phyloP scores from a whole-genome alignment of 2,329 filamentous ascomycete genomes.

The Arthrobotrys entomopaga region DNA sequence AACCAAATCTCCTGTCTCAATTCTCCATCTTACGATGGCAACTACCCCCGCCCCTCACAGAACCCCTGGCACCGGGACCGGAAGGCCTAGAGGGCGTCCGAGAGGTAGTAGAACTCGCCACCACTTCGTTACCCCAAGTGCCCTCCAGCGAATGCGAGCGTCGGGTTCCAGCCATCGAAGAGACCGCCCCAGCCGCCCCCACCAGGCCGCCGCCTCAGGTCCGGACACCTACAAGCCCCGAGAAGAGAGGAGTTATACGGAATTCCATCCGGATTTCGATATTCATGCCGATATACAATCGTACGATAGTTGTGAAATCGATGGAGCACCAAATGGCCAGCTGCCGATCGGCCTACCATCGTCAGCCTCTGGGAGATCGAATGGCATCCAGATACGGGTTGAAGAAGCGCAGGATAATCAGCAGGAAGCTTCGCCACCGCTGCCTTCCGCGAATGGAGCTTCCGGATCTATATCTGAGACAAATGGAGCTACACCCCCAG shows the following conservation, averaged over 20 bases:
- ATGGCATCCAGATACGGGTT: slow-evolving; percentile 64
- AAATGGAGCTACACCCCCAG: slow-evolving; percentile 34
- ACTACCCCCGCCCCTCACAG: slow-evolving; percentile 41
- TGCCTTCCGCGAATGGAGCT: slow-evolving; percentile 33
- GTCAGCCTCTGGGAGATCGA: slow-evolving; percentile 60
- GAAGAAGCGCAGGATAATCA: slow-evolving; percentile 61
- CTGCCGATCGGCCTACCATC: slow-evolving; percentile 26
- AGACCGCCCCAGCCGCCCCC: slow-evolving; percentile 42
- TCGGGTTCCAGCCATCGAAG: slow-evolving; percentile 27
- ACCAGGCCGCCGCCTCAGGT: slow-evolving; percentile 64
- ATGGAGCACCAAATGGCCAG: slow-evolving; percentile 67
- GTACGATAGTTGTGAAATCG: slow-evolving; percentile 84
- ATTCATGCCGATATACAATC: slow-evolving; percentile 82
- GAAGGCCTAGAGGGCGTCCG: slow-evolving; percentile 45
- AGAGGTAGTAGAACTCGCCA: slow-evolving; percentile 52
- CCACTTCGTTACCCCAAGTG: slow-evolving; percentile 36
- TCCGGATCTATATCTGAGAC: slow-evolving; percentile 22
- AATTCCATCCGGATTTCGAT: slow-evolving; percentile 95
- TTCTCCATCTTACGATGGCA: slow-evolving; percentile 35
- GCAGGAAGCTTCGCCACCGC: slow-evolving; percentile 62
- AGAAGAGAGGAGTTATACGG: slow-evolving; percentile 96
- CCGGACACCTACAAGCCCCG: slow-evolving; percentile 96
- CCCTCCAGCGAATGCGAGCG: slow-evolving; percentile 37
- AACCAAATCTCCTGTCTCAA: not conserved
- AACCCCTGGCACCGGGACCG: slow-evolving; percentile 52